Evolutionary conservation across 1,284 basidiomycete species (phyloP).

Genomic region (Cutaneotrichosporon cavernicola): DNA sequence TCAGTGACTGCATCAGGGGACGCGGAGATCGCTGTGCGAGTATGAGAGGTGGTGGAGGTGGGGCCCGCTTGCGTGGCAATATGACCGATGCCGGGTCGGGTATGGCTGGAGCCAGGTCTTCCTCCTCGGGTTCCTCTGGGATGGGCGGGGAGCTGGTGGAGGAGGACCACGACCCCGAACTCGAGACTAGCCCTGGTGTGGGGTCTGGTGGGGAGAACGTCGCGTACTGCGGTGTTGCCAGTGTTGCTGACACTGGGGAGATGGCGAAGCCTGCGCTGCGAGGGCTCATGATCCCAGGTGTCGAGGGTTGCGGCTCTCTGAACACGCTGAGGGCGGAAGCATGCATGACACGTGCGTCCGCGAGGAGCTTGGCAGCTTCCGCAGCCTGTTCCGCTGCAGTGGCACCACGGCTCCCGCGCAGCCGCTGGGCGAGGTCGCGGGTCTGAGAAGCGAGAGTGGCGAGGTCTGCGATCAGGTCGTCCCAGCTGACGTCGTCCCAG

Average conservation of each 20-base stretch:
- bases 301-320: not conserved
- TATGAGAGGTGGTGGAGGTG: constrained; percentile 20
- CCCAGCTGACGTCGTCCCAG: constrained; percentile 46
- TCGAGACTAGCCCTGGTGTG: not conserved
- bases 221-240: not conserved
- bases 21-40: constrained; percentile 6
- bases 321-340: constrained; percentile 34
- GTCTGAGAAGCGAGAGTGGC: constrained; percentile 42
- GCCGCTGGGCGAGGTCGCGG: constrained; percentile 41
- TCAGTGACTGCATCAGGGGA: not conserved
- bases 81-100: not conserved
- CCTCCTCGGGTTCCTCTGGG: constrained; percentile 22
- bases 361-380: constrained; percentile 43
- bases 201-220: not conserved
- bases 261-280: not conserved
- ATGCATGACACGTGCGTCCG: constrained; percentile 44
- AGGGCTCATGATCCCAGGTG: not conserved
- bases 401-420: constrained; percentile 41
- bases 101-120: not conserved
- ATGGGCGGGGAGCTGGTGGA: constrained; percentile 16
- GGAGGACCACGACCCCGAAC: not conserved
- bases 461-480: constrained; percentile 44
- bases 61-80: constrained; percentile 8
- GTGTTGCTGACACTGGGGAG: not conserved
- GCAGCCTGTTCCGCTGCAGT: constrained; percentile 41